Percentiles rank a stretch among this genome's conserved stretches.
phyloP scores from a whole-genome alignment of 2,329 filamentous ascomycete species.

The Xylariaceae sp. region DNA sequence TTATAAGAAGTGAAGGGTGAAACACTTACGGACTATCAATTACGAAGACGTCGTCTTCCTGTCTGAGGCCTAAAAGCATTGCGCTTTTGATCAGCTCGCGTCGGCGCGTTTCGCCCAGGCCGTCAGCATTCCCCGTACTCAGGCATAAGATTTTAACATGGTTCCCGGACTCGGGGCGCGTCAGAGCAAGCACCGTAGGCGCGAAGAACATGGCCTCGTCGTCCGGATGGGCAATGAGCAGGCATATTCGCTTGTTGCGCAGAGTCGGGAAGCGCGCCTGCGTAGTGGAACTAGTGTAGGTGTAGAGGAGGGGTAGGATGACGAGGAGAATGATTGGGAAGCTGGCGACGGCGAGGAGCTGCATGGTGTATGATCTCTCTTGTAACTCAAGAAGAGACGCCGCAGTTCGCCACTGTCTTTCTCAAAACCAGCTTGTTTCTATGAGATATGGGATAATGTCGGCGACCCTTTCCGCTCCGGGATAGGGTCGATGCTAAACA shows the following conservation, averaged over 20 bases:
- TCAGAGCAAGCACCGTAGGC: constrained; percentile 84
- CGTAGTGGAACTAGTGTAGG: constrained; percentile 55
- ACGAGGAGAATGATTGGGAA: constrained; percentile 47
- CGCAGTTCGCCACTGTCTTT: no score
- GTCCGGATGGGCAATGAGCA: constrained; percentile 96
- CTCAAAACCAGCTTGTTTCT: no score
- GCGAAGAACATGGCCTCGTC: constrained; percentile 99
- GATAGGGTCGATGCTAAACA: no score
- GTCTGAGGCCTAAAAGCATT: constrained; percentile 73
- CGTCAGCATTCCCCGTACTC: constrained; percentile 86
- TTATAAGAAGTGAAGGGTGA: neutral
- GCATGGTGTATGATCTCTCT: constrained; percentile 15
- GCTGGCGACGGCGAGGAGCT: constrained; percentile 31
- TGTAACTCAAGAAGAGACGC: neutral
- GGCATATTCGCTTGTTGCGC: constrained; percentile 82
- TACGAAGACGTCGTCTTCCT: constrained; percentile 82
- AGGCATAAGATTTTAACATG: constrained; percentile 94
- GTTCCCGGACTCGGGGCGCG: constrained; percentile 79
- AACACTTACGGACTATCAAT: constrained; percentile 72
- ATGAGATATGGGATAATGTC: no score
- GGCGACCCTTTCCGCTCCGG: no score
- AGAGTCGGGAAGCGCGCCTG: constrained; percentile 67
- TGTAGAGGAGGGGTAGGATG: constrained; percentile 56
- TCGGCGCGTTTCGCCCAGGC: constrained; percentile 81
- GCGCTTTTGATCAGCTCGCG: constrained; percentile 85